These are phyloP conservation scores for Pyrenochaeta sp. DNA, from an alignment of 2,329 filamentous ascomycete genomes.

Conservation along the genomic window DNA sequence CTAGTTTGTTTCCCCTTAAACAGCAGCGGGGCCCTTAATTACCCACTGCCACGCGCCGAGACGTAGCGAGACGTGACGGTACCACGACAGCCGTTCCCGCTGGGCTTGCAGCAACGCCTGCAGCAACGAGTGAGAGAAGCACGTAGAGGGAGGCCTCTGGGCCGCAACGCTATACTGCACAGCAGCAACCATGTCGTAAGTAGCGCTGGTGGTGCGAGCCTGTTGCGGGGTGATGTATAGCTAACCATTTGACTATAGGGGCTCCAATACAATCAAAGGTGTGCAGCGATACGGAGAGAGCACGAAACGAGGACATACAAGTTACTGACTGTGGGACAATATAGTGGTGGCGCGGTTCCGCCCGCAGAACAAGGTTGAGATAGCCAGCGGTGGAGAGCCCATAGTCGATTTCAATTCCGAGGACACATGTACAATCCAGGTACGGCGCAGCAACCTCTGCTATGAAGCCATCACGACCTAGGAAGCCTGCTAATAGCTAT, in stretches of 20 bases:
- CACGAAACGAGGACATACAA: background rate
- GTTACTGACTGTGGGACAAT: constrained; percentile 37
- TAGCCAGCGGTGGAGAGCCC: constrained; percentile 87
- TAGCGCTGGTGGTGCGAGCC: constrained; percentile 18
- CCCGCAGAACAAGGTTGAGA: constrained; percentile 94
- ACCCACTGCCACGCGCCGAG: constrained; percentile 43
- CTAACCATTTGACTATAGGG: constrained; percentile 51
- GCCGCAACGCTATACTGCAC: constrained; percentile 41
- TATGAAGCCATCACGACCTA: background rate
- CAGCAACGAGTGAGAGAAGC: constrained; percentile 28
- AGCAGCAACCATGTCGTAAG: constrained; percentile 52
- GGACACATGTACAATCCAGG: constrained; percentile 86
- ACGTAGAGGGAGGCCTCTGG: constrained; percentile 44
- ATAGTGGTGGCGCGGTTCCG: constrained; percentile 95
- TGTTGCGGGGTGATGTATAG: constrained; percentile 35
- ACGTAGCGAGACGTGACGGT: constrained; percentile 36
- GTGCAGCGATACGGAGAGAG: constrained; percentile 18
- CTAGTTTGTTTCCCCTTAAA: constrained; percentile 41
- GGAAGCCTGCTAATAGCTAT: constrained; percentile 21
- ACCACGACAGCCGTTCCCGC: constrained; percentile 39
- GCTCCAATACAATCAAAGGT: constrained; percentile 59
- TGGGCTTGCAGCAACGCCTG: constrained; percentile 34
- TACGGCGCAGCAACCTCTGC: constrained; percentile 56
- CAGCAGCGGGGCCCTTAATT: constrained; percentile 42
- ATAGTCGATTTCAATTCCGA: constrained; percentile 89